Evolutionary conservation across 805 yeast species (phyloP).

Genomic region (Hanseniaspora nectarophila): DNA sequence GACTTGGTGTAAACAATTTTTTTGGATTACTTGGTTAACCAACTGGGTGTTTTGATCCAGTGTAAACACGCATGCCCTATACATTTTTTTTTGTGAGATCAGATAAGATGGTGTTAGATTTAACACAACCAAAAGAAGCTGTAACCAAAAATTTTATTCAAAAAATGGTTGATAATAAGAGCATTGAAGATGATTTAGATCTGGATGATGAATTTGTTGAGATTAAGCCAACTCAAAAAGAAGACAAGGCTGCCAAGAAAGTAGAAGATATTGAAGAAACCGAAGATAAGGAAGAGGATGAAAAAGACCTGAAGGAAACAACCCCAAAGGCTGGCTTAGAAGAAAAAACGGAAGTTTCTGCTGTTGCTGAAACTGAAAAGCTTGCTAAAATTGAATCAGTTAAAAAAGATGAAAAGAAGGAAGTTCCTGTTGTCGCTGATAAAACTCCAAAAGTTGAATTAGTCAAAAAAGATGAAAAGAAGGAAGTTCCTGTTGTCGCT

Average conservation of each 20-base stretch:
- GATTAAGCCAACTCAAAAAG: background rate
- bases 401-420: conserved; percentile 16
- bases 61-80: no score
- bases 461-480: background rate
- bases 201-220: background rate
- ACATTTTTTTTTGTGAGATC: background rate
- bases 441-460: background rate
- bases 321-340: no score
- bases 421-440: conserved; percentile 2
- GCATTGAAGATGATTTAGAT: conserved; percentile 4
- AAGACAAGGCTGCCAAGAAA: background rate
- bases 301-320: no score
- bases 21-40: no score
- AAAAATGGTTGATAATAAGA: background rate
- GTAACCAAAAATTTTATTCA: no score
- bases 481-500: conserved; percentile 5
- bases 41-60: no score
- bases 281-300: background rate
- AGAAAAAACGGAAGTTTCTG: no score
- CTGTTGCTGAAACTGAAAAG: no score
- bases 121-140: no score
- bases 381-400: background rate
- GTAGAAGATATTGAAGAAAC: background rate
- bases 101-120: no score
- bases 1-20: background rate